Base-by-base conservation (phyloP, 1,139 yeast species). In the Zygosaccharomyces sapae region DNA sequence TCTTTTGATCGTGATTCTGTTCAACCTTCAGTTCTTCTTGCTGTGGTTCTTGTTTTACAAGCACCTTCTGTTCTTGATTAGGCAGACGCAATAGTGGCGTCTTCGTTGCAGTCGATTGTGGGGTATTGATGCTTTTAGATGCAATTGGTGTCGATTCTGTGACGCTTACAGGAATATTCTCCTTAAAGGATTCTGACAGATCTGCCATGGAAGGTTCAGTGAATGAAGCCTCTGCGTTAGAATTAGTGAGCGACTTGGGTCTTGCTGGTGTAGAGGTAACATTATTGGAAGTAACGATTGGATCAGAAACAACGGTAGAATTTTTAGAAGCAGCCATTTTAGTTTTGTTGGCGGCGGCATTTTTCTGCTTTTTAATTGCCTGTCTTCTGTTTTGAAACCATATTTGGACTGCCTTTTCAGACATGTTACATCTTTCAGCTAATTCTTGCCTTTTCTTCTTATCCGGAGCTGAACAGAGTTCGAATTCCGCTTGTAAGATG, bases 321-420 rank as follows among this genome's bases (percentile, higher is more conserved):
- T 18, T 38, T 2, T 44, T 27, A 9, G 22, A 12, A 27, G 27
- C 12, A 4, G 18, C n/a, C n/a, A 18, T n/a, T 5, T 22, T 24
- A 18, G 46, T 34, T 13, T 44, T 48, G 29, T 41, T 42, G 31
- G 46, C 40, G 9, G 33, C 42, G 13, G 47, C 30, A 24, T 36
- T 48, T 29, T 34, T 45, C 35, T 53, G 52, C 35, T 48, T 54
- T 37, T 53, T 80, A 55, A 82, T 69, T 38, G 89, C 78, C 70
- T 92, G 98, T 67, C 98, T 81, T 66, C 82, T 86, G 69, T 92
- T 92, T 69, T 92, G 98, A 69, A 92, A 92, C 98, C 98, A 92
- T 55, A 92, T 88, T 70, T 92, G 97, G 27, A 92, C 95, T 1
- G 97, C 95, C 66, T 89, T 89, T 66, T 89, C 96, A n/a, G 92